Conservation (phyloP, 2,329 filamentous ascomycete species). For the Cladosporium sp. region DNA sequence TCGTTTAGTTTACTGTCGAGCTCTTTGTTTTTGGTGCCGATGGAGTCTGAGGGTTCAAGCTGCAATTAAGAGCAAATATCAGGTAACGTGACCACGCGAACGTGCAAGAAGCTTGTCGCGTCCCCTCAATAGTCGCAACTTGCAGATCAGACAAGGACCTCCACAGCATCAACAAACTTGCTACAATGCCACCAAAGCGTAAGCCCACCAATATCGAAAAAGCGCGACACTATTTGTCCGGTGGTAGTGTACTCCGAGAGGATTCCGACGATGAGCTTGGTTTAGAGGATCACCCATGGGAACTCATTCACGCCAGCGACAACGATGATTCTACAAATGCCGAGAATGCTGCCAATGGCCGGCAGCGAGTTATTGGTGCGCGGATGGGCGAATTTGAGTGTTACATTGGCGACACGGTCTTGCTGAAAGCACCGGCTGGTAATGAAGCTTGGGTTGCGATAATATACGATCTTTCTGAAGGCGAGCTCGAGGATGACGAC, state of each 20-base stretch:
- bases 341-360: conserved; percentile 13
- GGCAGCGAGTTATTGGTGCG: conserved; percentile 65
- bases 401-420: conserved; percentile 73
- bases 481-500: conserved; percentile 62
- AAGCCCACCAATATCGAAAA: conserved; percentile 42
- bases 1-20: too few species aligned
- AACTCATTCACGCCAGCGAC: conserved; percentile 55
- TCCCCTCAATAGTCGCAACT: not conserved
- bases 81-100: not conserved
- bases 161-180: not conserved
- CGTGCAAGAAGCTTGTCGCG: not conserved
- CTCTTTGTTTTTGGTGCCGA: too few species aligned
- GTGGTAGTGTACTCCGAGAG: conserved; percentile 63
- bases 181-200: conserved; percentile 37
- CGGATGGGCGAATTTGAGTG: conserved; percentile 78
- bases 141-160: not conserved
- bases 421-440: conserved; percentile 77
- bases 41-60: too few species aligned
- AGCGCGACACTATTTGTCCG: conserved; percentile 50
- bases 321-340: not conserved
- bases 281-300: conserved; percentile 47
- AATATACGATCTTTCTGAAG: conserved; percentile 74
- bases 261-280: conserved; percentile 84
- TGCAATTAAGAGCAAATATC: not conserved
- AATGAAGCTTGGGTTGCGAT: conserved; percentile 92